phyloP scores from a whole-genome alignment of 768 basidiomycete species.

The Mycena maculata region DNA sequence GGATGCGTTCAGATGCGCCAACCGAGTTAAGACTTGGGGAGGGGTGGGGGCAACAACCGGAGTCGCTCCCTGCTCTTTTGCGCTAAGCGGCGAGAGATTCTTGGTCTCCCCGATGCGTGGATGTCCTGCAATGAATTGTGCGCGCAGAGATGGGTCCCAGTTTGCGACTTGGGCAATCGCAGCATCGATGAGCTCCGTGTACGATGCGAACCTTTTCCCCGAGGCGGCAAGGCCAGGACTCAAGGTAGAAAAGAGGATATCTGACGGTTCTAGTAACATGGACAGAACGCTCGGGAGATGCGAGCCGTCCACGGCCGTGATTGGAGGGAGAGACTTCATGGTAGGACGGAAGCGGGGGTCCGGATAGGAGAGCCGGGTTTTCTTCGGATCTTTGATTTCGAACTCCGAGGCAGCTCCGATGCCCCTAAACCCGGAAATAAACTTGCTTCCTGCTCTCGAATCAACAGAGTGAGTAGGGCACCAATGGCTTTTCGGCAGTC shows the following conservation, averaged over 20 bases:
- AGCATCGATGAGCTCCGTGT: constrained; percentile 66
- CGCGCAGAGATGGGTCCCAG: constrained; percentile 65
- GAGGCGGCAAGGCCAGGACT: constrained; percentile 61
- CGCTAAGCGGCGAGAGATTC: constrained; percentile 79
- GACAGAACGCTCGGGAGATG: constrained; percentile 43
- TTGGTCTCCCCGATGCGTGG: constrained; percentile 90
- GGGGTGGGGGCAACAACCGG: constrained; percentile 63
- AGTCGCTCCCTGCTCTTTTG: constrained; percentile 78
- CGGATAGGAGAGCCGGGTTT: too few species aligned
- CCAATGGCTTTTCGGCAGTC: neutral
- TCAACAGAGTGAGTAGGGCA: neutral
- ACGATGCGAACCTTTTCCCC: constrained; percentile 48
- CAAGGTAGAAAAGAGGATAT: constrained; percentile 62
- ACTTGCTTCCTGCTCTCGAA: too few species aligned
- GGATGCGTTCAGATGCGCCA: constrained; percentile 78
- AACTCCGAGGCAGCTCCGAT: too few species aligned
- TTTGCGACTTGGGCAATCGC: constrained; percentile 60
- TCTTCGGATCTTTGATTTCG: too few species aligned
- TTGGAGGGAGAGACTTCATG: constrained; percentile 45
- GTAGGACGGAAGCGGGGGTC: neutral
- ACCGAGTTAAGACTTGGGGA: constrained; percentile 77
- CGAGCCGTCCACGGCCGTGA: constrained; percentile 48
- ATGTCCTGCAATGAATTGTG: constrained; percentile 83
- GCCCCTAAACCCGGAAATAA: too few species aligned
- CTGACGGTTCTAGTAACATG: constrained; percentile 68